Percentiles rank a stretch among this genome's conserved stretches.
These are phyloP conservation scores for Aspergillus candidus DNA, from an alignment of 2,329 filamentous ascomycete species.

Conservation along the genomic window DNA sequence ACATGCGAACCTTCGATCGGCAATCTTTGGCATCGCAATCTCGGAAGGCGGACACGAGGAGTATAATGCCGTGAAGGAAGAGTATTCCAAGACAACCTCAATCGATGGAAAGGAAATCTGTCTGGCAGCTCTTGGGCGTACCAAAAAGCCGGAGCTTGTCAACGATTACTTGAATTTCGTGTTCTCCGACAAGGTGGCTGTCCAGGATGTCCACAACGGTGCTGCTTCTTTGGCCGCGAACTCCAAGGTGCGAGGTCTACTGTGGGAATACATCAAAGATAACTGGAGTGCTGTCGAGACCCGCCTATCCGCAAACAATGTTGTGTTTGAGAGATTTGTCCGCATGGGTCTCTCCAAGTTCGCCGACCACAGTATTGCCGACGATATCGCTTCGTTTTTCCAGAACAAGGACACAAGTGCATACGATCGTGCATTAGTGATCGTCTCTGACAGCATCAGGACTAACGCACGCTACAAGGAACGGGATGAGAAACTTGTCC, in stretches of 20 bases:
- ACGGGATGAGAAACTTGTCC: constrained; percentile 65
- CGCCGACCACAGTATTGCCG: constrained; percentile 60
- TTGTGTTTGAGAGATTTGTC: constrained; percentile 84
- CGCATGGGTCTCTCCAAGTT: constrained; percentile 73
- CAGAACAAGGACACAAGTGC: constrained; percentile 74
- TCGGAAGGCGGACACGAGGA: constrained; percentile 65
- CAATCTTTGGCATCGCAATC: constrained; percentile 74
- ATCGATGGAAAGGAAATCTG: constrained; percentile 89
- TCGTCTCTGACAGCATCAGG: constrained; percentile 78
- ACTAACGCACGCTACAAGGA: constrained; percentile 76
- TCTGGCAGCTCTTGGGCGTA: constrained; percentile 67
- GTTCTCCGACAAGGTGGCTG: constrained; percentile 76
- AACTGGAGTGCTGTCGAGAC: constrained; percentile 71
- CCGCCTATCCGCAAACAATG: constrained; percentile 71
- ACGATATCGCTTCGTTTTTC: constrained; percentile 82
- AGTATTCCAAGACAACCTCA: constrained; percentile 75
- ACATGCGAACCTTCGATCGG: constrained; percentile 71
- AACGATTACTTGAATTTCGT: constrained; percentile 63
- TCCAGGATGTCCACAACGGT: constrained; percentile 81
- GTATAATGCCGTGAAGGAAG: constrained; percentile 70
- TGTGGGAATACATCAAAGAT: constrained; percentile 81
- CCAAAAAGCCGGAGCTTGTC: constrained; percentile 64
- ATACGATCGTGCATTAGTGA: constrained; percentile 79
- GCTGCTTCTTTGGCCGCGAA: constrained; percentile 69
- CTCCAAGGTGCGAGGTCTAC: constrained; percentile 60